Evolutionary conservation across 2,329 filamentous ascomycete genomes (phyloP).

Genomic region (Neurospora crassa): DNA sequence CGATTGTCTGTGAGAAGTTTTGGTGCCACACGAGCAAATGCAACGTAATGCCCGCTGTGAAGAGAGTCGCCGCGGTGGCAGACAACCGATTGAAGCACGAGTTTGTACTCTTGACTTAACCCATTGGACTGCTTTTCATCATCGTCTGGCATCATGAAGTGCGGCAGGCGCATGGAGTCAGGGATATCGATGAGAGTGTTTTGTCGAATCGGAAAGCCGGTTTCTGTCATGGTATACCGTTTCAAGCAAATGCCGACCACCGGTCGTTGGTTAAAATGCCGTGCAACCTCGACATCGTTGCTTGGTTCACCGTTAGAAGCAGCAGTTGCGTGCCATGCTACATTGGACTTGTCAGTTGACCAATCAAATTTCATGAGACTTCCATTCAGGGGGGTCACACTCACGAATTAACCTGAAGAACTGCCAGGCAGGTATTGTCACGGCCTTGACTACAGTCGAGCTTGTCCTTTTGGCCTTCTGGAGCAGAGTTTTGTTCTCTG

Average conservation of each 20-base stretch:
- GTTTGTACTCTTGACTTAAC: constrained; percentile 83
- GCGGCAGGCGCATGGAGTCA: constrained; percentile 66
- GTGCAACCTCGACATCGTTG: constrained; percentile 73
- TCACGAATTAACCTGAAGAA: constrained; percentile 88
- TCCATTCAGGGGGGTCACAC: constrained; percentile 20
- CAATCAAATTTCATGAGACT: constrained; percentile 15
- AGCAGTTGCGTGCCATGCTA: constrained; percentile 71
- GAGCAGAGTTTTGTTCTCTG: constrained; percentile 32
- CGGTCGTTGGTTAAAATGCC: constrained; percentile 76
- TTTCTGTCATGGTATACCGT: constrained; percentile 67
- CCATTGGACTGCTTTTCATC: constrained; percentile 47
- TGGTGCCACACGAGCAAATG: constrained; percentile 68
- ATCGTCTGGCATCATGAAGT: constrained; percentile 76
- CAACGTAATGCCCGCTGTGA: constrained; percentile 84
- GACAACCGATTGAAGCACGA: constrained; percentile 82
- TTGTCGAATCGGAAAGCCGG: constrained; percentile 60
- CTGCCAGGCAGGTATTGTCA: constrained; percentile 94
- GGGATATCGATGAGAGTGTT: constrained; percentile 89
- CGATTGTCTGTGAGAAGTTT: constrained; percentile 52
- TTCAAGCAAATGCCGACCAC: constrained; percentile 91
- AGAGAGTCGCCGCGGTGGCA: constrained; percentile 83
- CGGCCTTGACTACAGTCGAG: constrained; percentile 59
- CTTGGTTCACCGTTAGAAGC: constrained; percentile 37
- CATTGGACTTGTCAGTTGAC: constrained; percentile 3
- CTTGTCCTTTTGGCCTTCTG: constrained; percentile 35